phyloP scores from a whole-genome alignment of 73 alveolate species.

The Paramecium sexaurelia region DNA sequence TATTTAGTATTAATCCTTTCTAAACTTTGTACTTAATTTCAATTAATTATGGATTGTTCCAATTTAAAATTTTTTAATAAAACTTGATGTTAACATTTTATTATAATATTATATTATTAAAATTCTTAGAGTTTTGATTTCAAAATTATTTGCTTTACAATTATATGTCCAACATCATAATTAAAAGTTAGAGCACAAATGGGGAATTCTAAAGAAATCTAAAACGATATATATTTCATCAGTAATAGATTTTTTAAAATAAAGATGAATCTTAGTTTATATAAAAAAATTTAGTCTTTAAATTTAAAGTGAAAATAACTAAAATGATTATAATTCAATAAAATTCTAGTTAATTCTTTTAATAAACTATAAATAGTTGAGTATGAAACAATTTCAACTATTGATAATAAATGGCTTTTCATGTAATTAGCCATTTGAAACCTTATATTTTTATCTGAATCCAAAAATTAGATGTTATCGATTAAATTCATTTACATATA shows the following conservation, averaged over 20 bases:
- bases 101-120: constrained; percentile 87
- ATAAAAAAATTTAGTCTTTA: neutral
- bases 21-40: constrained; percentile 64
- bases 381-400: constrained; percentile 52
- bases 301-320: neutral
- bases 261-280: neutral
- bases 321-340: neutral
- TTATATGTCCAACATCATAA: constrained; percentile 89
- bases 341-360: neutral
- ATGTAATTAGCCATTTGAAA: neutral
- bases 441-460: neutral
- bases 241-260: too few species aligned
- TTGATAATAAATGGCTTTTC: neutral
- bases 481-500: neutral
- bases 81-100: constrained; percentile 87
- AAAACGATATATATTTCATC: too few species aligned
- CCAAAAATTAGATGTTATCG: neutral
- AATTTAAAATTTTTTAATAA: constrained; percentile 80
- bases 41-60: constrained; percentile 68
- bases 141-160: constrained; percentile 81
- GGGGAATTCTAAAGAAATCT: too few species aligned
- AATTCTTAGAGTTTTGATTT: constrained; percentile 72
- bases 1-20: constrained; percentile 78
- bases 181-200: too few species aligned
- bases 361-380: neutral